These are phyloP conservation scores for Clarireedia monteithiana DNA, from an alignment of 2,329 filamentous ascomycete species.

Conservation along the genomic window DNA sequence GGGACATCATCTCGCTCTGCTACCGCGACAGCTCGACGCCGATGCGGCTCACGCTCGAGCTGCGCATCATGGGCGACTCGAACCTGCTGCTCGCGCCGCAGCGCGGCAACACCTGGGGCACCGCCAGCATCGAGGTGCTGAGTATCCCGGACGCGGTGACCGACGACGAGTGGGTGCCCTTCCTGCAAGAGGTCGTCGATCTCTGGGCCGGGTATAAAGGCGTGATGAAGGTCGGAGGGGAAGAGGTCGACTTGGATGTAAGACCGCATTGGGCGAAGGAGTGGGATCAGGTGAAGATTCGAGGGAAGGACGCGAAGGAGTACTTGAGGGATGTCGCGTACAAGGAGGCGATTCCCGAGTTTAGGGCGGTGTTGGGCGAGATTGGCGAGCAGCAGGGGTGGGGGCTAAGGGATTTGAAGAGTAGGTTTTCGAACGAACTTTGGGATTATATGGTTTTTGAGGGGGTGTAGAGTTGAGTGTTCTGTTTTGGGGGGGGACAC, in stretches of 20 bases:
- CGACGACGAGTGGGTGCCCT: constrained; percentile 34
- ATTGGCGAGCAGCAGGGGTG: constrained; percentile 34
- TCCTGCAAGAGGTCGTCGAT: constrained; percentile 35
- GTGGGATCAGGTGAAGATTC: constrained; percentile 21
- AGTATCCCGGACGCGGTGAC: constrained; percentile 33
- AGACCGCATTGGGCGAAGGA: constrained; percentile 41
- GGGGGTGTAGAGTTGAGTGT: background rate
- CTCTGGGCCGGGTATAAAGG: constrained; percentile 33
- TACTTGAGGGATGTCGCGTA: background rate
- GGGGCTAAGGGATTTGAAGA: constrained; percentile 31
- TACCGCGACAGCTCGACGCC: constrained; percentile 33
- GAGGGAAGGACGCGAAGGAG: background rate
- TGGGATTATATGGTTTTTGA: constrained; percentile 26
- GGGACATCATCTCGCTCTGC: constrained; percentile 40
- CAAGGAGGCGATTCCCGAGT: background rate
- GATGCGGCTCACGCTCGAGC: constrained; percentile 37
- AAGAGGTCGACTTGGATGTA: constrained; percentile 17
- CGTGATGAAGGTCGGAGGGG: background rate
- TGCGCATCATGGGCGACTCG: constrained; percentile 37
- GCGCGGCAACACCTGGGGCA: constrained; percentile 34
- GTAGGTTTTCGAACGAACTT: constrained; percentile 34
- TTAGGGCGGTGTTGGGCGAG: constrained; percentile 17
- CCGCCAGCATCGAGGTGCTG: constrained; percentile 36
- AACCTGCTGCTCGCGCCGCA: constrained; percentile 39
- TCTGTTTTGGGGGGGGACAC: too few relatives aligned